phyloP scores from a whole-genome alignment of 805 yeast genomes.

The Kodamaea nitidulidarum region DNA sequence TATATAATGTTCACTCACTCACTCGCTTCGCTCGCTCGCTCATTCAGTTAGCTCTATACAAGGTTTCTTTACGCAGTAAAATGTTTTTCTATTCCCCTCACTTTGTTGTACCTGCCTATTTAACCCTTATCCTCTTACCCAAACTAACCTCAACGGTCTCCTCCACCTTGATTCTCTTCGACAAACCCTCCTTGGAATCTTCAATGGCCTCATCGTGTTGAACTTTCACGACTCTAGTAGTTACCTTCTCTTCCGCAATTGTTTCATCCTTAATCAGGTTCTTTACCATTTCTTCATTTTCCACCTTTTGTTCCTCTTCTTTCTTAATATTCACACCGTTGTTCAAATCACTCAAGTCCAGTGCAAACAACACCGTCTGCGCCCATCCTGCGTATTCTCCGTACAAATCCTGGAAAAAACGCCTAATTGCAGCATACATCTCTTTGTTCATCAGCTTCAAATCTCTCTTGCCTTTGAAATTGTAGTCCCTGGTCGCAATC shows the following conservation, averaged over 20 bases:
- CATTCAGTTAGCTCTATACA: no score
- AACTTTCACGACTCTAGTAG: neutral
- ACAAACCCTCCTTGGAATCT: no score
- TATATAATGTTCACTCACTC: no score
- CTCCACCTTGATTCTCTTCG: no score
- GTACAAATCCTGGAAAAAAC: constrained; percentile 64
- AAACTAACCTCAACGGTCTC: neutral
- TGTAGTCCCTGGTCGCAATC: constrained; percentile 80
- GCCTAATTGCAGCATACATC: constrained; percentile 54
- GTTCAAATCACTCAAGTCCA: constrained; percentile 69
- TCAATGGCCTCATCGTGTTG: neutral
- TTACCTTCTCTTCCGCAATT: neutral
- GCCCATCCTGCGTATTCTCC: constrained; percentile 98
- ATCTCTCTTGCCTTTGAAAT: constrained; percentile 45
- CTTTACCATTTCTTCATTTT: constrained; percentile 21
- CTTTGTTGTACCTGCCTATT: neutral
- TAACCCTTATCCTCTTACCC: constrained; percentile 1
- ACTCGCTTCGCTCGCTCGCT: no score
- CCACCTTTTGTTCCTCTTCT: constrained; percentile 29
- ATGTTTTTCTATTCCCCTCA: neutral
- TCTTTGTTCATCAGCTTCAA: constrained; percentile 44
- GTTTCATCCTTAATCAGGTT: constrained; percentile 37
- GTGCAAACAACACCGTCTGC: constrained; percentile 87
- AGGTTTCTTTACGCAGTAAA: no score
- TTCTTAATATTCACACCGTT: constrained; percentile 52